These are phyloP conservation scores for Colletotrichum liaoningense DNA, from an alignment of 2,329 filamentous ascomycete species.

Conservation along the genomic window DNA sequence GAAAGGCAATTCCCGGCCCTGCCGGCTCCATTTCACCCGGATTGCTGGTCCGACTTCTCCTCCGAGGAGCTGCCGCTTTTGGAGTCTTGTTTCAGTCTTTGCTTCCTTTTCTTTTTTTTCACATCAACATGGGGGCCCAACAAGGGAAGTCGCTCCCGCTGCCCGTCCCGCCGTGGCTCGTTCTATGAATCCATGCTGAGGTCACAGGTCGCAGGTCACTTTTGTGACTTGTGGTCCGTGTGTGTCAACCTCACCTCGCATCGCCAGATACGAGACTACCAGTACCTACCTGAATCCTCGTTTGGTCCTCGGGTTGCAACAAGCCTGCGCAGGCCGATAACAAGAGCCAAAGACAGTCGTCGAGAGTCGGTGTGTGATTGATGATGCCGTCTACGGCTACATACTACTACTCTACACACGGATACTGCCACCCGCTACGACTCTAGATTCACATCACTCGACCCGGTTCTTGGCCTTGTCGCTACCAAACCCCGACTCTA, in stretches of 20 bases:
- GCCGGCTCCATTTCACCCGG: slow-evolving; percentile 22
- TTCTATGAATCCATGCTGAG: not conserved
- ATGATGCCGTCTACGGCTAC: not conserved
- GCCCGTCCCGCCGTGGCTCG: not conserved
- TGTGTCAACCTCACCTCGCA: slow-evolving; percentile 4
- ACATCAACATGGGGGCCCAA: not conserved
- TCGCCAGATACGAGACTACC: not conserved
- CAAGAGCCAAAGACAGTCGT: not conserved
- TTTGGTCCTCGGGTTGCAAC: not conserved
- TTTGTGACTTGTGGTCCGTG: too few species aligned
- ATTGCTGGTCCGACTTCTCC: slow-evolving; percentile 17
- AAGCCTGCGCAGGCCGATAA: not conserved
- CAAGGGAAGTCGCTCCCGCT: not conserved
- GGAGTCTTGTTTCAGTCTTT: slow-evolving; percentile 25
- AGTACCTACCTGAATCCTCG: not conserved
- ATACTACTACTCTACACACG: not conserved
- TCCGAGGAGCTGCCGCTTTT: slow-evolving; percentile 19
- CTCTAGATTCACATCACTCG: slow-evolving; percentile 12
- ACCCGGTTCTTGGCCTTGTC: slow-evolving; percentile 3
- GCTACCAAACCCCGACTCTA: slow-evolving; percentile 8
- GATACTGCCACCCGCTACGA: not conserved
- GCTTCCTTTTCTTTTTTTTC: not conserved
- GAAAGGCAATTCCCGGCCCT: slow-evolving; percentile 1
- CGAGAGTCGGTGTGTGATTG: not conserved
- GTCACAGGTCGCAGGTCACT: not conserved